Base-by-base conservation (phyloP, 73 alveolate species). In the Paramecium octaurelia region DNA sequence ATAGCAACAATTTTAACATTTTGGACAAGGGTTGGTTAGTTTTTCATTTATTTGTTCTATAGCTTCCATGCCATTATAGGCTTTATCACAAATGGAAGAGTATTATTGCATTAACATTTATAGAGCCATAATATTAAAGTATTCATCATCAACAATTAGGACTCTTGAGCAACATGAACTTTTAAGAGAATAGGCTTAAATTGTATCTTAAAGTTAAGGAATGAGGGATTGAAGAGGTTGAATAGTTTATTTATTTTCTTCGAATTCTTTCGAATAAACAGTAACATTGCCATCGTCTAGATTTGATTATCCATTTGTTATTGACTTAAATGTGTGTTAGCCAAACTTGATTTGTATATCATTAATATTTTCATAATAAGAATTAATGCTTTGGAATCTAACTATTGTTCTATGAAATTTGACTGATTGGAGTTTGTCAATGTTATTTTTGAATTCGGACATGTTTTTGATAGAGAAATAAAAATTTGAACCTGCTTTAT, bases 101-200 rank as follows among this genome's bases (percentile, higher is more conserved):
- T 14, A 73, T 73, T 73, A 34, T 31, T 21, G 18, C 8, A 73
- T 27, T 5, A 73, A 9, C n/a, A 73, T 14, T 73, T 73, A 36
- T 42, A 73, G 5, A 1, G 60, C 38, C n/a, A 43, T 12, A n/a
- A 80, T 40, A 48, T 80, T 80, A 80, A 80, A 80, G 23, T 12
- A 9, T 80, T 80, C 91, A 44, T 80, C 91, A 80, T 80, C 91
- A 5, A 46, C 91, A 1, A 80, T 40, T 48, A 80, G 46, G 24
- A 80, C 73, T 64, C 57, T 80, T 10, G 27, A 8, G 24, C 91
- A 80, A 24, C 91, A 80, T 44, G 16, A 24, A 29, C 76, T 80
- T 80, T 80, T 80, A 44, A 80, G 70, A 44, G 76, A 23, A 80
- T 80, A 80, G 1, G 31, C 91, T 42, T 46, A 3, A 8, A 80